phyloP scores from a whole-genome alignment of 2,329 filamentous ascomycete species.

The Hypoxylon sp. region DNA sequence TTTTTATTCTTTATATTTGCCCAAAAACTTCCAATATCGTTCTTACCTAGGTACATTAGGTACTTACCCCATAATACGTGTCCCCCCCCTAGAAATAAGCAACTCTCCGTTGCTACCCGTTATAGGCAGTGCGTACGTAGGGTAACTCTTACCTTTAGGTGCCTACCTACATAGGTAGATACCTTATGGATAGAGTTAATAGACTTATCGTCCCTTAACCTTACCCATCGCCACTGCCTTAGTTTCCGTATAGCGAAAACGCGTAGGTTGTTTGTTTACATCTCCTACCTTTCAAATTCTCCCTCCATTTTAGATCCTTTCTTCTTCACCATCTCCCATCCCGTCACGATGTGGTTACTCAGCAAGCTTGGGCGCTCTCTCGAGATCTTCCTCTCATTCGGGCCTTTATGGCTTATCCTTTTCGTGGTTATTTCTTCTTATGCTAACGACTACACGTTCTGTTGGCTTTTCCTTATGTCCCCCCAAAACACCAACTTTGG shows the following conservation, averaged over 20 bases:
- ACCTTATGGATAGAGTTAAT: neutral
- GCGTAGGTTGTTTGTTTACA: neutral
- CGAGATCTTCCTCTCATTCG: constrained; percentile 10
- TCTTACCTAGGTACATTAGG: too few species aligned
- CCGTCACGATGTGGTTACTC: neutral
- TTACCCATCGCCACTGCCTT: neutral
- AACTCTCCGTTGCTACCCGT: neutral
- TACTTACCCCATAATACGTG: too few species aligned
- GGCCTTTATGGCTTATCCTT: constrained; percentile 22
- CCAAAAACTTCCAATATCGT: too few species aligned
- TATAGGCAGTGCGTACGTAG: neutral
- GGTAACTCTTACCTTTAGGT: neutral
- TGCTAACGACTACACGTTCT: constrained; percentile 25
- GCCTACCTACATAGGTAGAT: neutral
- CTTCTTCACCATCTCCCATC: neutral
- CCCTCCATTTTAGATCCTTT: neutral
- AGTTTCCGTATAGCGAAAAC: neutral
- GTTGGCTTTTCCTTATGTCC: constrained; percentile 20
- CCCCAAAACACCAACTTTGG: constrained; percentile 1
- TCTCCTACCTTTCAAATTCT: neutral
- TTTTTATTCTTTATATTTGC: too few species aligned
- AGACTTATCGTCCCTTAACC: neutral
- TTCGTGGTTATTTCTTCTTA: constrained; percentile 12
- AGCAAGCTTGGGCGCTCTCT: neutral
- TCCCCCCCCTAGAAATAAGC: too few species aligned